A percentile compares a stretch with the other conserved stretches of the same genome.
These are phyloP conservation scores for Monosporascus cannonballus DNA, from an alignment of 2,329 filamentous ascomycete genomes.

Conservation along the genomic window DNA sequence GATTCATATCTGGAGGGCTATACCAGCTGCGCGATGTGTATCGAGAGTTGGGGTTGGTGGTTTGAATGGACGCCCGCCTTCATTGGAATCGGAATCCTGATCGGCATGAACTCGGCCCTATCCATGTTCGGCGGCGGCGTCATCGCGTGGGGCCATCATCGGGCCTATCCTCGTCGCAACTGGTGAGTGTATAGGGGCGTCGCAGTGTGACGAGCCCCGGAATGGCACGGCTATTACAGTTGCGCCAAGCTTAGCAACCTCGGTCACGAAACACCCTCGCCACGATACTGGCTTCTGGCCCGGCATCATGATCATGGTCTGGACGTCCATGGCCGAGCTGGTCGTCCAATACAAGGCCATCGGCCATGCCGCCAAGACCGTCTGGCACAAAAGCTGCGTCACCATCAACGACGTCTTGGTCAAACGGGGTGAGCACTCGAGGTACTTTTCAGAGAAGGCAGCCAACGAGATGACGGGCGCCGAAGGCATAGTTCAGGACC, in stretches of 20 bases:
- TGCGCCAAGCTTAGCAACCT: constrained; percentile 29
- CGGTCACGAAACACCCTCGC: constrained; percentile 27
- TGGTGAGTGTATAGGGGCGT: constrained; percentile 38
- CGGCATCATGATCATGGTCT: constrained; percentile 36
- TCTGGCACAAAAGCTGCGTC: constrained; percentile 38
- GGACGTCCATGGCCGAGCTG: constrained; percentile 32
- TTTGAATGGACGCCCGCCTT: constrained; percentile 54
- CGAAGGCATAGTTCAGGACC: constrained; percentile 43
- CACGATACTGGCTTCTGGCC: constrained; percentile 37
- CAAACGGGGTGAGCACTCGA: constrained; percentile 34
- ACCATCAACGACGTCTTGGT: constrained; percentile 33
- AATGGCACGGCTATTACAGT: constrained; percentile 37
- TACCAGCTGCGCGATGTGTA: constrained; percentile 41
- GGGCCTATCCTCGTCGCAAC: constrained; percentile 50
- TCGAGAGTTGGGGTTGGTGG: constrained; percentile 54
- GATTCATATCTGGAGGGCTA: constrained; percentile 51
- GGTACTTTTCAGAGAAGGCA: constrained; percentile 37
- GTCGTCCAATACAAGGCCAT: constrained; percentile 34
- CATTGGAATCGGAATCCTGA: constrained; percentile 52
- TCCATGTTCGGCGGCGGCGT: constrained; percentile 51
- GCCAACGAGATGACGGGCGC: constrained; percentile 22
- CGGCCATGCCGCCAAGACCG: constrained; percentile 34
- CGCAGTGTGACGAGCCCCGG: constrained; percentile 25
- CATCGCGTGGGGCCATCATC: constrained; percentile 51
- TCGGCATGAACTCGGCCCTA: constrained; percentile 51